Conservation (phyloP, 495 filamentous ascomycete species). For the Trichocladium uniseriatum region DNA sequence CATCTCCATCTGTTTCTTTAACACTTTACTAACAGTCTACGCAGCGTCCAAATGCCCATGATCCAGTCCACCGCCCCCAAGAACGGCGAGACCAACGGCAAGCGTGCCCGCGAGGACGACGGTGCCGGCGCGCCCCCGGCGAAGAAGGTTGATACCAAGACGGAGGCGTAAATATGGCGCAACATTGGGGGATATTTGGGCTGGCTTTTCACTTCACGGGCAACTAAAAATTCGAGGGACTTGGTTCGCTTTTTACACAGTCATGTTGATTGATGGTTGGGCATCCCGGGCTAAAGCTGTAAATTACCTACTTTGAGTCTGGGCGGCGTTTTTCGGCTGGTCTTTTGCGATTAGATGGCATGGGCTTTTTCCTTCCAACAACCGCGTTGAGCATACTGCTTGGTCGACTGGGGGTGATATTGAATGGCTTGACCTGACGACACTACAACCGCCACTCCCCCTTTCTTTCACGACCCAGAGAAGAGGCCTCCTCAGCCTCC, state of each 20-base stretch:
- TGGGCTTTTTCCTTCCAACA: no score
- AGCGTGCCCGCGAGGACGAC: slow-evolving; percentile 39
- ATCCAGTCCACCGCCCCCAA: slow-evolving; percentile 22
- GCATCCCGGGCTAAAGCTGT: not conserved
- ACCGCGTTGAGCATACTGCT: no score
- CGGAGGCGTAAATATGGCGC: slow-evolving; percentile 15
- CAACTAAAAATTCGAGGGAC: not conserved
- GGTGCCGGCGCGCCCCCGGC: slow-evolving; percentile 27
- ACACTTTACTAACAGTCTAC: slow-evolving; percentile 16
- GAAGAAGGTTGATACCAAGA: slow-evolving; percentile 45
- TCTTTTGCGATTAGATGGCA: not conserved
- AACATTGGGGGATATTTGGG: not conserved
- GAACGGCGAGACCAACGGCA: slow-evolving; percentile 30
- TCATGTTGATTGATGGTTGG: no score
- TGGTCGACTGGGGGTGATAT: no score
- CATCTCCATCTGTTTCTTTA: not conserved
- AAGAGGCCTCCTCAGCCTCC: no score
- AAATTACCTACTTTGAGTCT: not conserved
- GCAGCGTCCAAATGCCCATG: slow-evolving; percentile 17
- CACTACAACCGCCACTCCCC: no score
- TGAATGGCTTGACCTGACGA: no score
- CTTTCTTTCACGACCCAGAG: no score
- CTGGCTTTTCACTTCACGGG: not conserved
- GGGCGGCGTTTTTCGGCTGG: not conserved
- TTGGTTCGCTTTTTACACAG: no score